Evolutionary conservation across 306 rosid species (phyloP).

Genomic region (Castanospermum australe): DNA sequence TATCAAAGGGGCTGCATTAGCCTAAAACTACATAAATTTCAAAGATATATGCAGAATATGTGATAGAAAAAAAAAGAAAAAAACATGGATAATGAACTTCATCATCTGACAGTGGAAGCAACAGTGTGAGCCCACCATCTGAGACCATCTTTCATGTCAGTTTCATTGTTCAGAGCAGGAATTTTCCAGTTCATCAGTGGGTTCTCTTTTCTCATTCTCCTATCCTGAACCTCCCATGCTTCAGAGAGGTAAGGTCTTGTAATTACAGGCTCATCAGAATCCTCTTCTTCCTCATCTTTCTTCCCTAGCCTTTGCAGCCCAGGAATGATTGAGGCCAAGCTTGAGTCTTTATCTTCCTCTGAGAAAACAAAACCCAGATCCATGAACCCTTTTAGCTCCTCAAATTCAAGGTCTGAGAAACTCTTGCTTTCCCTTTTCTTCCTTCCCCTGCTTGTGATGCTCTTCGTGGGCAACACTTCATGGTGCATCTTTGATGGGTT

Average conservation of each 20-base stretch:
- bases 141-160: conserved; percentile 69
- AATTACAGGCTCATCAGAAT: conserved; percentile 28
- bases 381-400: conserved; percentile 91
- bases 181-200: conserved; percentile 71
- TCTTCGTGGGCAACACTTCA: conserved; percentile 27
- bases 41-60: neutral
- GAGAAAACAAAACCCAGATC: conserved; percentile 95
- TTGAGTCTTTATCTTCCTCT: conserved; percentile 74
- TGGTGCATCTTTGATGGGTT: neutral
- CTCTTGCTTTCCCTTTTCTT: conserved; percentile 64
- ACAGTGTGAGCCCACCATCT: conserved; percentile 87
- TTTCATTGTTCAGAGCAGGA: conserved; percentile 57
- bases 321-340: conserved; percentile 78
- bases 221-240: conserved; percentile 66
- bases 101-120: conserved; percentile 81
- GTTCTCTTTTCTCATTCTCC: conserved; percentile 40
- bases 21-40: neutral
- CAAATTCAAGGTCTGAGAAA: conserved; percentile 77
- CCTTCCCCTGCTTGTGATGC: neutral
- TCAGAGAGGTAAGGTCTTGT: conserved; percentile 88
- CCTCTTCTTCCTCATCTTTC: conserved; percentile 21
- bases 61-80: neutral
- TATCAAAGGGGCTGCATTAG: neutral
- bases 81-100: neutral
- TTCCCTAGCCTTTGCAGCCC: conserved; percentile 74